Evolutionary conservation across 179 eudicot species (phyloP), one percentile per base, ranked within the genome.

Genomic region (Nepenthes alata): DNA sequence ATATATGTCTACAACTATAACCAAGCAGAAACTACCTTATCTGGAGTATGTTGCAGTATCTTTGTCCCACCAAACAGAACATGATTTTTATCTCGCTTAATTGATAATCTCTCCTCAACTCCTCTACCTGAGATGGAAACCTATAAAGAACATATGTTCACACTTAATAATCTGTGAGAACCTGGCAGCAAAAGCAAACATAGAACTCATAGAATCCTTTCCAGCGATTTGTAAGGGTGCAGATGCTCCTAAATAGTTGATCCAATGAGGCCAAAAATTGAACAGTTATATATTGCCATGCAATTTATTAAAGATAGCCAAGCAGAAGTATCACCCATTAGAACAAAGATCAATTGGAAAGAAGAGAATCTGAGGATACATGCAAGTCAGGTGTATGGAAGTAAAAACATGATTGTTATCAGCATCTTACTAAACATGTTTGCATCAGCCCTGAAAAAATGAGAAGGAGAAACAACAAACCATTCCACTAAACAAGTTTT

Each of bases 61-160:
- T 90, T 94, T 69, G 99, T 94, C 58, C 99, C 99, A 65, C 99
- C 99, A 78, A 90, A 90, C 63, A 94, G 82, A 66, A 90, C 74
- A 81, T 94, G 94, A 62, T 57, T 73, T 78, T 87, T 90, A 72
- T 94, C 94, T 39, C 94, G 79, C 76, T 82, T 87, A 41, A 76
- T 67, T 52, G 95, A 83, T 57, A 94, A 72, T 59, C 67, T 80
- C 73, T 87, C 99, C 64, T 77, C 91, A 34, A 66, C 41, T 58
- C 94, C 90, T 77, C 85, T 70, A 60, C 85, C 84, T 35, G 68
- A 39, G 63, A 83, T 70, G 39, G 99, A 79, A 45, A 87, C 99
- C 99, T 94, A 65, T 37, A 67, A 37, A 55, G 4, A 35, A 47
- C 70, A 60, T 55, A 59, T 49, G 11, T 59, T 4, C 55, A 61